These are phyloP conservation scores for Hyaloscypha finlandica DNA, from an alignment of 495 filamentous ascomycete species.

Conservation along the genomic window DNA sequence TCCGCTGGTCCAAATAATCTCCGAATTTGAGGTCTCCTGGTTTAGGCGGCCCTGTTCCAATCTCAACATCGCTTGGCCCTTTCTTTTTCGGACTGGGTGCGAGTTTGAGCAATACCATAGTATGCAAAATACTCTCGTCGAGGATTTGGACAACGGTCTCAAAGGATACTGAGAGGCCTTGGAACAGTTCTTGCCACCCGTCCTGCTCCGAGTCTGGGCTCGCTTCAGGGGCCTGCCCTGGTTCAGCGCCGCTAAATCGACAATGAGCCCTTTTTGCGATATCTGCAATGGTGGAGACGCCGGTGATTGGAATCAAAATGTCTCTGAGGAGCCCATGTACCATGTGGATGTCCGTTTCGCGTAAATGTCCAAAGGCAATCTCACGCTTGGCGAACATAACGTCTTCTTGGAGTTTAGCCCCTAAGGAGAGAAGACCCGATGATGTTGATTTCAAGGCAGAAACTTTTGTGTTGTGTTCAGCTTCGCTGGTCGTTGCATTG, in stretches of 20 bases:
- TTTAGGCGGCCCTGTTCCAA: conserved; percentile 45
- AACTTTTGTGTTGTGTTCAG: background rate
- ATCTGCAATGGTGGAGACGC: conserved; percentile 24
- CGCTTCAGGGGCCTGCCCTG: background rate
- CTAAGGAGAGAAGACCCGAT: conserved; percentile 57
- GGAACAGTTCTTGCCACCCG: conserved; percentile 15
- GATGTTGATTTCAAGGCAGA: conserved; percentile 50
- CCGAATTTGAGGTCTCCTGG: conserved; percentile 66
- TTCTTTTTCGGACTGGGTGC: conserved; percentile 49
- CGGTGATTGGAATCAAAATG: conserved; percentile 22
- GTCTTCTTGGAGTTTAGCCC: conserved; percentile 69
- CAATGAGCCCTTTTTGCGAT: conserved; percentile 16
- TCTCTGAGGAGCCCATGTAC: conserved; percentile 14
- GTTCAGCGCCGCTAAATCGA: background rate
- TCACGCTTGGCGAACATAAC: conserved; percentile 80
- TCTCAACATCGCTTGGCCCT: conserved; percentile 55
- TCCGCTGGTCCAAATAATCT: conserved; percentile 52
- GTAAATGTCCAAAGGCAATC: conserved; percentile 68
- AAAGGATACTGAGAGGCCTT: conserved; percentile 1
- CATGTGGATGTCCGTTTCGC: conserved; percentile 54
- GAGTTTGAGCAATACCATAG: conserved; percentile 57
- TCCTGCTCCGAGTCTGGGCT: background rate
- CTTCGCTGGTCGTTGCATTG: background rate
- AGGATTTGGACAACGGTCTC: conserved; percentile 45
- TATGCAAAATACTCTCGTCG: conserved; percentile 70